Evolutionary conservation across 2,329 filamentous ascomycete genomes (phyloP), one percentile per base, ranked within the genome.

Genomic region (Pseudocercospora ulei): DNA sequence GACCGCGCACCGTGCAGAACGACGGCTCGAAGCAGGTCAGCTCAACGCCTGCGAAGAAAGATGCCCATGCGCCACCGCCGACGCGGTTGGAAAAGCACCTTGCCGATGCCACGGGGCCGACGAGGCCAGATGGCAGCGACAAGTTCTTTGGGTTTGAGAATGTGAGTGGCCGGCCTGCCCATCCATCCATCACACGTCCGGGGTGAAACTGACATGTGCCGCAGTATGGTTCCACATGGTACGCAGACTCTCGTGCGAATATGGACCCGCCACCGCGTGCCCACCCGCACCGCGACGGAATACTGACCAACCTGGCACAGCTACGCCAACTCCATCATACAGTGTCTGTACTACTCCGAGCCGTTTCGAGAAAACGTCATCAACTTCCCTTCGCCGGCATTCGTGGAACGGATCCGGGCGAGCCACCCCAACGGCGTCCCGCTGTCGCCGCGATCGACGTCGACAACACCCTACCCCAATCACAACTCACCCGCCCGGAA

Each of bases 91-190:
- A 80, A 63, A 77, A 85, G 68, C 81, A 92, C 71, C 71, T 98
- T 19, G 73, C 78, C 53, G 80, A 84, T 62, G 81, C 86, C 61
- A 78, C 83, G 43, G 87, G 86, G 3, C 78, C 87, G 2, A 66
- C 92, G 51, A 78, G 85, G 56, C 70, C 73, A 51, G 87, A 96
- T 64, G 90, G 90, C 38, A 94, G 83, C 60, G 90, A 96, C 67
- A 93, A 94, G 67, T 98, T 94, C 68, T 96, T 92, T 65, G 90
- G 90, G 9, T 80, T 96, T 61, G 90, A 98, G 65, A 98, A 98
- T 66, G 88, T 96, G 71, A 65, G 83, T 70, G 35, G 48, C 18
- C 12, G 5, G n/a, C 26, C 26, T 13, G 26, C 7, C 9, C 26
- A n/a, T 17, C 24, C n/a, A 27, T 30, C 5, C 14, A 18, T 33